A percentile compares a stretch with the other conserved stretches of the same genome.
Evolutionary conservation across 2,329 filamentous ascomycete genomes (phyloP).

Genomic region (Epichloe gansuensis): DNA sequence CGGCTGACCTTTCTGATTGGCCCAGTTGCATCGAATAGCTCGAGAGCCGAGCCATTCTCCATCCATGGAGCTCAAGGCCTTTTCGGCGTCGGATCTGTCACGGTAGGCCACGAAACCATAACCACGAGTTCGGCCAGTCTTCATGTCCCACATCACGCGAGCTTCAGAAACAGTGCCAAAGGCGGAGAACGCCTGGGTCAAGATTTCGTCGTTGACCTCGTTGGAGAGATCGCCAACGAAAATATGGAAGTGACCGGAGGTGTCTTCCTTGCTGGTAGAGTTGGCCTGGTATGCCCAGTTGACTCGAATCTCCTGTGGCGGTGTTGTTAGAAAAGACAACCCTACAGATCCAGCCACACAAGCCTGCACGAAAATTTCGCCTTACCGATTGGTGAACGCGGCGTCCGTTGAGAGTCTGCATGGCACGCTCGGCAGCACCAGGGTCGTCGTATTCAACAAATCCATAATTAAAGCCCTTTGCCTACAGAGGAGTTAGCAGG

Average conservation of each 20-base stretch:
- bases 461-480: conserved; percentile 96
- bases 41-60: conserved; percentile 97
- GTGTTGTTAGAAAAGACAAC: conserved; percentile 9
- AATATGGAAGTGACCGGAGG: conserved; percentile 96
- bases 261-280: conserved; percentile 88
- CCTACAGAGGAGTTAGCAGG: conserved; percentile 38
- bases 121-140: conserved; percentile 91
- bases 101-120: conserved; percentile 98
- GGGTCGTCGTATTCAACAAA: conserved; percentile 99
- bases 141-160: conserved; percentile 99
- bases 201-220: conserved; percentile 93
- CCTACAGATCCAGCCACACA: background rate
- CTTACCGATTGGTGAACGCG: conserved; percentile 85
- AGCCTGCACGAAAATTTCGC: background rate
- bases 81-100: conserved; percentile 85
- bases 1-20: conserved; percentile 98
- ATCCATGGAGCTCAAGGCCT: conserved; percentile 94
- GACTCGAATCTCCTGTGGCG: conserved; percentile 78
- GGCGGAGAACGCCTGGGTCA: conserved; percentile 86
- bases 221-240: conserved; percentile 97
- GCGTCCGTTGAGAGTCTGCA: conserved; percentile 92
- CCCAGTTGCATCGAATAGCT: conserved; percentile 98
- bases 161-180: conserved; percentile 95
- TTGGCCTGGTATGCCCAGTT: conserved; percentile 99
- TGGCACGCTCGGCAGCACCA: conserved; percentile 87